A percentile compares a stretch with the other conserved stretches of the same genome.
Conservation (phyloP, 176 grass and related monocot species). For the Musa acuminata region DNA sequence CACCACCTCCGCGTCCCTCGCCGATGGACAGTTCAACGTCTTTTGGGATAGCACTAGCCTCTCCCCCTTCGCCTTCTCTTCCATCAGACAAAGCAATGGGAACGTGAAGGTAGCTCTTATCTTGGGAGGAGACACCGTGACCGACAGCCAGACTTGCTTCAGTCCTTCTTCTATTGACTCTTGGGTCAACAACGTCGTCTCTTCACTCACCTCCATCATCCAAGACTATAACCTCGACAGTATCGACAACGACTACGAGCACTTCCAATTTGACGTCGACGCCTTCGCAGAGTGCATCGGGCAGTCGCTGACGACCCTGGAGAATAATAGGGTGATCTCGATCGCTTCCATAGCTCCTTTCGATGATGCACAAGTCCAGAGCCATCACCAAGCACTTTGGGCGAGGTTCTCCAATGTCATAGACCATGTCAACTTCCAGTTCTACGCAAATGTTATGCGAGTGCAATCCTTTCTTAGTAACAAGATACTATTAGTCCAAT, state of each 20-base stretch:
- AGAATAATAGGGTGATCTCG: conserved; percentile 43
- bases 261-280: conserved; percentile 31
- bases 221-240: conserved; percentile 45
- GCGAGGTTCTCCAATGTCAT: conserved; percentile 24
- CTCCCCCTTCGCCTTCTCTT: conserved; percentile 30
- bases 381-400: conserved; percentile 61
- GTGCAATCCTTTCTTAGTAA: too few relatives aligned
- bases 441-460: conserved; percentile 30
- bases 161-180: conserved; percentile 43
- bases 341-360: conserved; percentile 74
- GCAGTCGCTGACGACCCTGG: conserved; percentile 41
- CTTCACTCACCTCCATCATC: conserved; percentile 47
- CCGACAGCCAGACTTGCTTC: conserved; percentile 32
- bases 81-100: conserved; percentile 41
- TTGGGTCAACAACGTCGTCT: conserved; percentile 61
- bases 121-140: conserved; percentile 53
- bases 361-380: conserved; percentile 38
- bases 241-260: conserved; percentile 81
- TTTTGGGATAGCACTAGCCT: conserved; percentile 60
- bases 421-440: conserved; percentile 91
- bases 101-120: conserved; percentile 70
- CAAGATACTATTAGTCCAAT: too few relatives aligned
- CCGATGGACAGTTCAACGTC: conserved; percentile 55
- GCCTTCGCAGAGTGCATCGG: conserved; percentile 75
- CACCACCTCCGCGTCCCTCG: conserved; percentile 34